A percentile compares a stretch with the other conserved stretches of the same genome.
These are phyloP conservation scores for Sugiyamaella pinicola DNA, from an alignment of 1,139 yeast species.

Conservation along the genomic window DNA sequence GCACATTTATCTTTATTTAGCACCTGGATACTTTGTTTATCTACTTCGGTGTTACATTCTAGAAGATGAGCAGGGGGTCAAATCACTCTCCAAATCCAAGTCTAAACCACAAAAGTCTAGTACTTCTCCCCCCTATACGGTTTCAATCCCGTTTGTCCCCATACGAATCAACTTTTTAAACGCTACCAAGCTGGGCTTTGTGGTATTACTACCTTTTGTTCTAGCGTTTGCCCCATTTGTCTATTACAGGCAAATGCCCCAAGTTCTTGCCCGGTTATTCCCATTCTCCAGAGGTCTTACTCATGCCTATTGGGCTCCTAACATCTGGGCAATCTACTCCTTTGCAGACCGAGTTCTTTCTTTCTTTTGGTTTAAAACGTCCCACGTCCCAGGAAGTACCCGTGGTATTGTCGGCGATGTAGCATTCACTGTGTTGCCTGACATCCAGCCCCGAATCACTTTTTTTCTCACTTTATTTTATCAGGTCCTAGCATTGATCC, in stretches of 20 bases:
- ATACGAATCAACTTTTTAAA: conserved; percentile 56
- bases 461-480: conserved; percentile 78
- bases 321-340: conserved; percentile 93
- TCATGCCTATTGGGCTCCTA: conserved; percentile 99
- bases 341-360: conserved; percentile 76
- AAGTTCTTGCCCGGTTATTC: conserved; percentile 69
- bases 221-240: conserved; percentile 83
- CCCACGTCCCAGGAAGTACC: conserved; percentile 51
- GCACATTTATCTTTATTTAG: conserved; percentile 88
- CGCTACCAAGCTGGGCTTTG: conserved; percentile 60
- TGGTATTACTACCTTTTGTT: conserved; percentile 64
- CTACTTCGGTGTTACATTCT: conserved; percentile 72
- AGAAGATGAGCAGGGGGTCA: conserved; percentile 32
- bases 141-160: conserved; percentile 7
- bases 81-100: not conserved
- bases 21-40: conserved; percentile 90
- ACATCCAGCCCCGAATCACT: conserved; percentile 74
- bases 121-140: not conserved
- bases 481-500: conserved; percentile 72
- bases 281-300: conserved; percentile 96
- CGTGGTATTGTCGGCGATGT: conserved; percentile 93
- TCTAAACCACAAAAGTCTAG: not conserved
- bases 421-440: conserved; percentile 76
- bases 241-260: conserved; percentile 63
- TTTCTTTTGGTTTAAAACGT: conserved; percentile 43